These are phyloP conservation scores for Dunaliella primolecta DNA, from an alignment of 139 green algal species.

Conservation along the genomic window DNA sequence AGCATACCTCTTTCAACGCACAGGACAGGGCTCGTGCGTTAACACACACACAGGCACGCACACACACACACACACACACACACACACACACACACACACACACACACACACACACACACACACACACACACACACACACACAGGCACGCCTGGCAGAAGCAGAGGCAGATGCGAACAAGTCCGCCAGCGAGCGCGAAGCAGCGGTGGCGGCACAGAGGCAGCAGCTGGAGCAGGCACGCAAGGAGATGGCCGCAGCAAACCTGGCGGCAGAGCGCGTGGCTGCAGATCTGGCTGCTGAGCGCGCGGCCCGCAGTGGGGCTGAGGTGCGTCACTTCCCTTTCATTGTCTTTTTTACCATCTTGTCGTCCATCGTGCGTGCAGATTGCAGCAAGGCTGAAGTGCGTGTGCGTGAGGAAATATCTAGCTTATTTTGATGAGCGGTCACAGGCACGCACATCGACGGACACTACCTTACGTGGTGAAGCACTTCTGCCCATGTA, in stretches of 20 bases:
- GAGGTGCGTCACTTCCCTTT: too few species aligned
- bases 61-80: neutral
- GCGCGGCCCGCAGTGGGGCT: slow-evolving; percentile 5
- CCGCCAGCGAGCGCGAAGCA: neutral
- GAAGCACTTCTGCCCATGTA: too few species aligned
- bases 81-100: neutral
- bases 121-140: neutral
- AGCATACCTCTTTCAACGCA: too few species aligned
- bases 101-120: neutral
- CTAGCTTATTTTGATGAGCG: too few species aligned
- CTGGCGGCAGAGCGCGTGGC: slow-evolving; percentile 15
- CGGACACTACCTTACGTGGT: too few species aligned
- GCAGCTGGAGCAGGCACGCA: neutral
- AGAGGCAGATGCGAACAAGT: neutral
- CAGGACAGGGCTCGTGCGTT: too few species aligned
- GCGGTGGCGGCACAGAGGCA: neutral
- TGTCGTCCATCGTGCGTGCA: too few species aligned
- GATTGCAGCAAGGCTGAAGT: too few species aligned
- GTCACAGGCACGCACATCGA: too few species aligned
- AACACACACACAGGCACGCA: neutral
- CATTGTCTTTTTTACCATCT: too few species aligned
- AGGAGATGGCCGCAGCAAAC: slow-evolving; percentile 1
- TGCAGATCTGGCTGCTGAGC: slow-evolving; percentile 27
- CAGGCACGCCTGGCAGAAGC: slow-evolving; percentile 26
- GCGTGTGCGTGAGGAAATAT: too few species aligned